phyloP scores from a whole-genome alignment of 345 rosid genomes.

The Salix koriyanagi region DNA sequence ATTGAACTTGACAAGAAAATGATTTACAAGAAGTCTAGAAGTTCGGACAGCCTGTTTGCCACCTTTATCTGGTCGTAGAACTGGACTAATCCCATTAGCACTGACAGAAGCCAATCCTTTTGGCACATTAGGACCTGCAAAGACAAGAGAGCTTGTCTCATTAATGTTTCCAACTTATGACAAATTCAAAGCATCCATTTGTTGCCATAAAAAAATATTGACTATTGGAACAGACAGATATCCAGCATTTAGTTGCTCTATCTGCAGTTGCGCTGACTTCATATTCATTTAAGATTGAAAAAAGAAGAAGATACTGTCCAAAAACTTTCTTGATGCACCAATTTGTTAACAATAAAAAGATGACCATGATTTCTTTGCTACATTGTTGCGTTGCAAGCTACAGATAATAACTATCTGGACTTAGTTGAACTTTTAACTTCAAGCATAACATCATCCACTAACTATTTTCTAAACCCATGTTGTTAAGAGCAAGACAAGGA shows the following conservation, averaged over 20 bases:
- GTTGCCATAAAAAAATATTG: background rate
- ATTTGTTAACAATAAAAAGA: background rate
- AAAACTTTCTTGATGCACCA: background rate
- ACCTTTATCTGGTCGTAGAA: conserved; percentile 63
- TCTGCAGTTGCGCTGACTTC: background rate
- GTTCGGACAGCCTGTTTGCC: conserved; percentile 40
- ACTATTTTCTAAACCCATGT: background rate
- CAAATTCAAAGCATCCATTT: background rate
- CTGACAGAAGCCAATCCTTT: conserved; percentile 11
- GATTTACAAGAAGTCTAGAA: conserved; percentile 54
- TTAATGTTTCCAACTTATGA: background rate
- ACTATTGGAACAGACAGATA: background rate
- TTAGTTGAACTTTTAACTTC: background rate
- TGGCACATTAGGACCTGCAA: conserved; percentile 17
- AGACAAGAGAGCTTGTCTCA: background rate
- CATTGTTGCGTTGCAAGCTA: background rate
- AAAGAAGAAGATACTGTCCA: background rate
- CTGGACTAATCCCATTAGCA: conserved; percentile 22
- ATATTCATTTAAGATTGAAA: background rate
- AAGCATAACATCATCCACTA: background rate
- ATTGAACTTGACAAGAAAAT: conserved; percentile 53
- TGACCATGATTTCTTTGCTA: background rate
- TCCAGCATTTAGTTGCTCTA: background rate
- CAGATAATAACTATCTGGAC: background rate
- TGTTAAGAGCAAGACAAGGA: background rate